Conservation (phyloP, 352 stramenopile species). For the Phytopythium montanum region DNA sequence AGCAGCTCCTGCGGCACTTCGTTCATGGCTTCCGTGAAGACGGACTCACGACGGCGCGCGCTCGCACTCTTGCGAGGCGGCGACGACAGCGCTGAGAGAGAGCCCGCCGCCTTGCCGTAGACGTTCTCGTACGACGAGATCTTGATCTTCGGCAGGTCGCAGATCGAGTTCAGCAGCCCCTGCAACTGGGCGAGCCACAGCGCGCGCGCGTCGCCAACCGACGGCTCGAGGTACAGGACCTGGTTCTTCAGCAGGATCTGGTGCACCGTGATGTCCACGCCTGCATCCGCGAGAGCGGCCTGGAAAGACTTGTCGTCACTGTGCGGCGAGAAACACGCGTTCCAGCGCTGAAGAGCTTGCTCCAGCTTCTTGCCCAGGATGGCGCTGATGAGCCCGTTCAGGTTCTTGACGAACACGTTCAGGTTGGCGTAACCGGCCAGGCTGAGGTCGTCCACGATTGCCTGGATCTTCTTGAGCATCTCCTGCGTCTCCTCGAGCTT, state of each 20-base stretch:
- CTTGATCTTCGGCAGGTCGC: constrained; percentile 89
- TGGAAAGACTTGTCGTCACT: constrained; percentile 59
- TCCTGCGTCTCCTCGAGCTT: constrained; percentile 37
- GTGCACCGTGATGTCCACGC: constrained; percentile 57
- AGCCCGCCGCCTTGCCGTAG: constrained; percentile 57
- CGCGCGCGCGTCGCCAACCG: constrained; percentile 90
- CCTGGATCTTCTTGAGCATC: constrained; percentile 88
- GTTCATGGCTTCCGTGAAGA: constrained; percentile 68
- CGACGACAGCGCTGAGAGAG: constrained; percentile 46
- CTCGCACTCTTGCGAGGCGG: constrained; percentile 56
- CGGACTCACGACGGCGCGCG: constrained; percentile 51
- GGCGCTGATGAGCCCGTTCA: constrained; percentile 86
- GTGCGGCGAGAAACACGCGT: constrained; percentile 58
- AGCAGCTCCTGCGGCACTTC: constrained; percentile 63
- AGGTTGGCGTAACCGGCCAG: constrained; percentile 94
- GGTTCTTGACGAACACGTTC: constrained; percentile 87
- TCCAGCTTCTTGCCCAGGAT: constrained; percentile 85
- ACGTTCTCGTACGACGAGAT: constrained; percentile 87
- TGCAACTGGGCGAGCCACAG: constrained; percentile 92
- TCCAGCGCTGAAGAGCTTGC: constrained; percentile 57
- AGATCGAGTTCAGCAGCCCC: constrained; percentile 92
- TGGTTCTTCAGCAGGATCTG: constrained; percentile 97
- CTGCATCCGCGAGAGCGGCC: constrained; percentile 35
- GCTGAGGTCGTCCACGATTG: constrained; percentile 93
- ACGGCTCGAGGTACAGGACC: constrained; percentile 94